Base-by-base conservation (phyloP, 1,139 yeast species). In the Lodderomyces elongisporus region DNA sequence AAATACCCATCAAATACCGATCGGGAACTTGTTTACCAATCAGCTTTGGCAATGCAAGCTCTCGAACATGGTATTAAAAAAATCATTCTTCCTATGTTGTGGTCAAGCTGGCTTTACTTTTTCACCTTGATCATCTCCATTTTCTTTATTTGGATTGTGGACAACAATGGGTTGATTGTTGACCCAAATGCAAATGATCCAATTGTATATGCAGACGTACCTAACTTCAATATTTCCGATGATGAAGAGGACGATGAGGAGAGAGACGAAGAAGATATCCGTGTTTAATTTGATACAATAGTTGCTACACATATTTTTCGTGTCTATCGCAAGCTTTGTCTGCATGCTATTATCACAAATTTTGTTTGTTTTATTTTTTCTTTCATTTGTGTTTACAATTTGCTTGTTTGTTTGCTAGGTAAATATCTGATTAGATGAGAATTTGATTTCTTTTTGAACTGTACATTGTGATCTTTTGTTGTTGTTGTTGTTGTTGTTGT, bases 91-190 rank as follows among this genome's bases (percentile, higher is more conserved):
- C 39, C 41, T n/a, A n/a, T 36, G 5, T 26, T 33, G n/a, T 47
- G 57, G 52, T 33, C 44, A 13, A 22, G 31, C 3, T 43, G 40
- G 35, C n/a, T 47, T n/a, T 39, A 41, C 24, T 41, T 47, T 28
- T 49, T 52, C 34, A 21, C 46, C 5, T 39, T 47, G 17, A 42
- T 62, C 17, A 36, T 46, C 3, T 43, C 46, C 4, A 35, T 63
- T n/a, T 63, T 55, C 38, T 51, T 47, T 32, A 51, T 62, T 33
- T 63, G 70, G 70, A 53, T 61, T 21, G 57, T 50, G 37, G 57
- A 54, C 31, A 61, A 62, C 40, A 51, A 55, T 38, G 69, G 66
- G 4, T 43, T 62, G 34, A 44, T 60, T 15, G 42, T 57, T 28
- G 59, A 58, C 31, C 48, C 47, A 7, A 42, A 45, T 28, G 35